These are phyloP conservation scores for Vigna trinervia DNA, from an alignment of 306 rosid genomes.

Conservation along the genomic window DNA sequence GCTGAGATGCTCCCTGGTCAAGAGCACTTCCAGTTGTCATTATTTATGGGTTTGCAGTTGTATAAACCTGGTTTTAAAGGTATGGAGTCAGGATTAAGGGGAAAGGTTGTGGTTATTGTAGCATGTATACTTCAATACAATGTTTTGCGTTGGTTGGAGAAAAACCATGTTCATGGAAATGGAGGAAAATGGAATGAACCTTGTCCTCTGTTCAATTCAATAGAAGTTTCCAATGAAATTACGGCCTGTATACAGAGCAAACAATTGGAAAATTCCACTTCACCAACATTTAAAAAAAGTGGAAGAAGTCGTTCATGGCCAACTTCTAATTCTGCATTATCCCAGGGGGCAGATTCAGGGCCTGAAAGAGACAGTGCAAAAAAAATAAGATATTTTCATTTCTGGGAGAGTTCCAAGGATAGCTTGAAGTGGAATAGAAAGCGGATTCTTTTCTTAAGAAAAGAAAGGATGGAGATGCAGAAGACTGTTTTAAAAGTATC, in stretches of 20 bases:
- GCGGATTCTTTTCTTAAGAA: conserved; percentile 70
- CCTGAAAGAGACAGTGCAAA: conserved; percentile 58
- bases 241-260: conserved; percentile 33
- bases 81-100: conserved; percentile 87
- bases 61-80: conserved; percentile 84
- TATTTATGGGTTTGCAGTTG: conserved; percentile 74
- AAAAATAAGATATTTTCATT: conserved; percentile 56
- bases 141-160: conserved; percentile 82
- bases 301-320: conserved; percentile 62
- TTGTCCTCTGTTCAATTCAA: conserved; percentile 73
- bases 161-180: conserved; percentile 56
- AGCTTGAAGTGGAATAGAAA: conserved; percentile 86
- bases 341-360: conserved; percentile 54
- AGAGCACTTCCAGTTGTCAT: conserved; percentile 60
- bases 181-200: conserved; percentile 82
- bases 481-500: conserved; percentile 72
- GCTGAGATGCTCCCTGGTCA: conserved; percentile 93
- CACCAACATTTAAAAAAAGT: conserved; percentile 51
- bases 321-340: conserved; percentile 50
- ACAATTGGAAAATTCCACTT: conserved; percentile 47
- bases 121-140: conserved; percentile 92
- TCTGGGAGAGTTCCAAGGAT: conserved; percentile 86
- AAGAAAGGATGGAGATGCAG: conserved; percentile 90
- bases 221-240: conserved; percentile 55
- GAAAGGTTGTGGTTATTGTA: conserved; percentile 83